These are phyloP conservation scores for Fusarium nisikadoi DNA, from an alignment of 2,329 filamentous ascomycete genomes.

Conservation along the genomic window DNA sequence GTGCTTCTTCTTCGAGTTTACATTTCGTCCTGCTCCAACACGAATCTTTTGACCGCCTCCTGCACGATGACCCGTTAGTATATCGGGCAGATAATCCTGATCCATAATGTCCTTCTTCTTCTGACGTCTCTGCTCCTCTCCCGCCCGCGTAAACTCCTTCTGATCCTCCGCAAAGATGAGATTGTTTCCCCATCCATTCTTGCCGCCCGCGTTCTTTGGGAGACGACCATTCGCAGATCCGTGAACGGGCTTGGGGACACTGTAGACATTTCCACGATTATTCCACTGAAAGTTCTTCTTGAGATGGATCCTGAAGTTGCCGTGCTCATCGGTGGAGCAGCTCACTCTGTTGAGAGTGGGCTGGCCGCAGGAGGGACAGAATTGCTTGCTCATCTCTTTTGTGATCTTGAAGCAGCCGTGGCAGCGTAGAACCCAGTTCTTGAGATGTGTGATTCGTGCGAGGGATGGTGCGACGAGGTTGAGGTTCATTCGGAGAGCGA, in stretches of 20 bases:
- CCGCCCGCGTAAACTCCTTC: conserved; percentile 82
- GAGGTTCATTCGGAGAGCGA: conserved; percentile 92
- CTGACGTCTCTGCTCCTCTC: conserved; percentile 70
- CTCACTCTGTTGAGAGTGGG: conserved; percentile 85
- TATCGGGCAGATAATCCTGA: conserved; percentile 87
- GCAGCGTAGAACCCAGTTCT: conserved; percentile 90
- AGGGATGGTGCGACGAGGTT: conserved; percentile 84
- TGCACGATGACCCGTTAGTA: conserved; percentile 81
- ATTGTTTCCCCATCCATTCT: conserved; percentile 85
- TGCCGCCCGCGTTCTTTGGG: conserved; percentile 76
- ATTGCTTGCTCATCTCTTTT: conserved; percentile 87
- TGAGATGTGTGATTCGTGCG: conserved; percentile 83
- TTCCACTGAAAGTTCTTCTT: conserved; percentile 98
- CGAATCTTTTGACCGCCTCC: conserved; percentile 74
- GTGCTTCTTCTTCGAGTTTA: conserved; percentile 80
- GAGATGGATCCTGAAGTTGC: conserved; percentile 85
- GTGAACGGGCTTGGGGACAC: conserved; percentile 88
- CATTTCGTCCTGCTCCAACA: conserved; percentile 85
- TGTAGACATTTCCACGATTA: conserved; percentile 90
- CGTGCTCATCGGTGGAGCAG: conserved; percentile 83
- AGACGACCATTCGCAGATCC: conserved; percentile 83
- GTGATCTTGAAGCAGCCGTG: conserved; percentile 91
- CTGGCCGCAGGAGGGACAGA: conserved; percentile 92
- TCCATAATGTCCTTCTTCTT: conserved; percentile 91
- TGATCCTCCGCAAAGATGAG: conserved; percentile 94